phyloP scores from a whole-genome alignment of 2,329 filamentous ascomycete species.

The Chaetomium strumarium region DNA sequence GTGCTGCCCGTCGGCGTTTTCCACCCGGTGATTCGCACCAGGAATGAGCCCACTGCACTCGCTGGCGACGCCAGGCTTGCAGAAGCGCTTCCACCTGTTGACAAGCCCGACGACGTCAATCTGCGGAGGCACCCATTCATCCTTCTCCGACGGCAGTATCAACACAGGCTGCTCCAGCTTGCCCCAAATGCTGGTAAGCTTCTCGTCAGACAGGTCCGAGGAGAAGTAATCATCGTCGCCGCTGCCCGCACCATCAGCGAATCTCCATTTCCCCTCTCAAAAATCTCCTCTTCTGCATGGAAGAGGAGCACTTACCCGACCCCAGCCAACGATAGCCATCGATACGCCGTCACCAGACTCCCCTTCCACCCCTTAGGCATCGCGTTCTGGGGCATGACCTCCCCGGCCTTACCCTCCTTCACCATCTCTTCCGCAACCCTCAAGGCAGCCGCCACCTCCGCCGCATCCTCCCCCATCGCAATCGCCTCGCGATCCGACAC shows the following conservation, averaged over 20 bases:
- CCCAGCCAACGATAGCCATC: constrained; percentile 45
- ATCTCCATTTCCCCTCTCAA: not conserved
- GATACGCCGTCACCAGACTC: constrained; percentile 46
- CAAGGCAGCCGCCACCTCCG: constrained; percentile 40
- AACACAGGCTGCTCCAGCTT: constrained; percentile 53
- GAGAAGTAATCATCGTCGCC: constrained; percentile 86
- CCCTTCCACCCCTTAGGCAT: constrained; percentile 35
- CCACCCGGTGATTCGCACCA: constrained; percentile 46
- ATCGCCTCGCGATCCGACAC: constrained; percentile 70
- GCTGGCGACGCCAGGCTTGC: constrained; percentile 40
- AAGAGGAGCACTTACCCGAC: constrained; percentile 40
- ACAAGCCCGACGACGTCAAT: constrained; percentile 56
- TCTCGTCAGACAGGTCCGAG: constrained; percentile 58
- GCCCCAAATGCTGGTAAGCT: constrained; percentile 60
- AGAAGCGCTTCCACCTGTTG: constrained; percentile 48
- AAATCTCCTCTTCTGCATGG: no score
- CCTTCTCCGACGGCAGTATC: constrained; percentile 58
- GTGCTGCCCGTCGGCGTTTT: constrained; percentile 38
- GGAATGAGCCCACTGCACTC: constrained; percentile 48
- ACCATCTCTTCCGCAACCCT: constrained; percentile 50
- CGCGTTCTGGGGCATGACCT: constrained; percentile 49
- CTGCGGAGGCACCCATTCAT: constrained; percentile 56
- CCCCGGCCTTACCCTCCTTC: constrained; percentile 45
- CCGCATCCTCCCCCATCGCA: constrained; percentile 37
- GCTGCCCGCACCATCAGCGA: constrained; percentile 24